Evolutionary conservation across 2,329 filamentous ascomycete species (phyloP), one percentile per base, ranked within the genome.

Genomic region (Harringtonia lauricola): DNA sequence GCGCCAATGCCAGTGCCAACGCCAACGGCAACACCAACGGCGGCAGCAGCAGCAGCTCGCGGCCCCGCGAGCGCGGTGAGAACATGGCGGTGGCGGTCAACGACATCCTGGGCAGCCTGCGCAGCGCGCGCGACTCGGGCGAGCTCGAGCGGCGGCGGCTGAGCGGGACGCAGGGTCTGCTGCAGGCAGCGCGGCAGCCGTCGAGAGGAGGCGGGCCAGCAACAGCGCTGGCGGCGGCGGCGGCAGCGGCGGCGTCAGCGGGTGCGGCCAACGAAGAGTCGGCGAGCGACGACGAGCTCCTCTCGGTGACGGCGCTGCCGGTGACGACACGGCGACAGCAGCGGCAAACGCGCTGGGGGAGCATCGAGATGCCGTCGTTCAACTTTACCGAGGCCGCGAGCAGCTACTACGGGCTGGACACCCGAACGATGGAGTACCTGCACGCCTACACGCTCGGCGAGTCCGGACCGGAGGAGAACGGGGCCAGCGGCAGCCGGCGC

Each of bases 81-180:
- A 63, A 56, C 36, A 54, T 61, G n/a, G 59, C 58, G 2, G 60
- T 59, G n/a, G 56, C 60, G 2, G 61, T 66, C 46, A 63, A 59
- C 33, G 64, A 67, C 24, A 45, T 65, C n/a, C 43, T 65, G 1
- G 59, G 56, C 22, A 61, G 54, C 30, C 61, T 51, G 46, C 58
- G 41, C 51, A 60, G 45, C 57, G 63, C 34, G 55, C 64, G 45
- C 15, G 46, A 52, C 2, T 14, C 38, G 7, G 36, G 31, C 26
- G 47, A 49, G n/a, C 22, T 41, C 17, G 44, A 48, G 39, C 48
- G 49, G n/a, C 46, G 42, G 12, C 45, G 46, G 26, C 26, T 41
- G 38, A 6, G 28, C 2, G 36, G 18, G n/a, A 30, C 39, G 4
- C 10, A 29, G 14, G 33, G 28, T 2, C 36, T 42, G 26, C 34